Evolutionary conservation across 176 grass and related monocot genomes (phyloP).

Genomic region (Alopecurus myosuroides): DNA sequence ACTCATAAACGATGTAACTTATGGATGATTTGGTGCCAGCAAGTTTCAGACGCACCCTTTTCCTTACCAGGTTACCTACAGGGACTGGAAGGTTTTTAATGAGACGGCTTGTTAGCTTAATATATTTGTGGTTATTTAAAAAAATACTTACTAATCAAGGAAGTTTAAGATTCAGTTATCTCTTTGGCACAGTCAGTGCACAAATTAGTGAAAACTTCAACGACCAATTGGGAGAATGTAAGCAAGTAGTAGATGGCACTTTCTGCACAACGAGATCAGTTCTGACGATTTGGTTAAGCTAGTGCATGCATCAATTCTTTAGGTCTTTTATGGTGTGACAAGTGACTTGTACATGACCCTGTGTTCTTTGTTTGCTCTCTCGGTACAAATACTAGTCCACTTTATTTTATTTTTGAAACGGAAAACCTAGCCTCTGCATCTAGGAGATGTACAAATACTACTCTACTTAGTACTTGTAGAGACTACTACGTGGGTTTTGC

Average conservation of each 20-base stretch:
- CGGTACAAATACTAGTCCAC: too few species aligned
- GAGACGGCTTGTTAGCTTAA: too few species aligned
- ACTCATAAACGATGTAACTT: too few species aligned
- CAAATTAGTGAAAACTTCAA: conserved; percentile 21
- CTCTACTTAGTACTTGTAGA: too few species aligned
- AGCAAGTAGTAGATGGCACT: neutral
- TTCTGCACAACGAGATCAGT: neutral
- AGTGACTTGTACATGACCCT: neutral
- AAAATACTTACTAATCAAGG: neutral
- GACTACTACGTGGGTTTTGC: neutral
- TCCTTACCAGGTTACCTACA: too few species aligned
- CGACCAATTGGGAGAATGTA: neutral
- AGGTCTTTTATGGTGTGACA: neutral
- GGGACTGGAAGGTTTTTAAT: too few species aligned
- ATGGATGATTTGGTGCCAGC: too few species aligned
- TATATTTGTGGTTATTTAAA: too few species aligned
- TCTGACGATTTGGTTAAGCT: neutral
- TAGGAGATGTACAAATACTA: too few species aligned
- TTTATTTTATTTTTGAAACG: too few species aligned
- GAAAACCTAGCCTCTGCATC: too few species aligned
- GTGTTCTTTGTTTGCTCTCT: neutral
- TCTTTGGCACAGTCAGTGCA: neutral
- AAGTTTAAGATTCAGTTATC: neutral
- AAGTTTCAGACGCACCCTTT: too few species aligned
- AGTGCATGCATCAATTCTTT: neutral